These are phyloP conservation scores for Platanthera zijinensis DNA, from an alignment of 106 monocot genomes.

Conservation along the genomic window DNA sequence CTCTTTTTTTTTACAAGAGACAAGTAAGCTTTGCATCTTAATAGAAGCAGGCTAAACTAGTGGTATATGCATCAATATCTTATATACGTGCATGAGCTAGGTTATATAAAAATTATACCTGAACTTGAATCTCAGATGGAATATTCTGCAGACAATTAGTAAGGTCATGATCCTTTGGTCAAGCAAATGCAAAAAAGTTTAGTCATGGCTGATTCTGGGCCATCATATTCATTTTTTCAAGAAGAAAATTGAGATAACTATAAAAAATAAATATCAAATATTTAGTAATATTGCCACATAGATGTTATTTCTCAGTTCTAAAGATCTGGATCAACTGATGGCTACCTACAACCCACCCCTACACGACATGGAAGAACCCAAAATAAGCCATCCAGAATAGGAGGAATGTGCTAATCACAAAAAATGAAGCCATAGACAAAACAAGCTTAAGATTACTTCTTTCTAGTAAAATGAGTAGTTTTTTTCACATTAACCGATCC, in stretches of 20 bases:
- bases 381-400: neutral
- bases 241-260: neutral
- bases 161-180: conserved; percentile 26
- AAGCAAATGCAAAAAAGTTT: conserved; percentile 76
- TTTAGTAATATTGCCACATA: neutral
- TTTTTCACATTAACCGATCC: no score
- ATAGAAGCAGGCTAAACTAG: conserved; percentile 49
- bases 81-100: neutral
- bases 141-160: conserved; percentile 45
- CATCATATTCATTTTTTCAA: conserved; percentile 58
- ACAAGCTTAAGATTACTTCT: no score
- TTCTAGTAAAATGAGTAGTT: no score
- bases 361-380: neutral
- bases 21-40: conserved; percentile 77
- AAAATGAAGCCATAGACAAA: neutral
- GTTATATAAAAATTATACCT: conserved; percentile 31
- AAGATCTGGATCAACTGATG: neutral
- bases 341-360: neutral
- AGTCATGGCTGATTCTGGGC: conserved; percentile 74
- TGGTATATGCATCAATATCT: conserved; percentile 1
- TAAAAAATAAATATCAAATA: neutral
- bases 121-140: conserved; percentile 75
- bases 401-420: neutral
- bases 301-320: neutral
- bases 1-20: conserved; percentile 88